A percentile compares a stretch with the other conserved stretches of the same genome.
phyloP scores from a whole-genome alignment of 208 protist species.

The Wallacemonas rigidus region DNA sequence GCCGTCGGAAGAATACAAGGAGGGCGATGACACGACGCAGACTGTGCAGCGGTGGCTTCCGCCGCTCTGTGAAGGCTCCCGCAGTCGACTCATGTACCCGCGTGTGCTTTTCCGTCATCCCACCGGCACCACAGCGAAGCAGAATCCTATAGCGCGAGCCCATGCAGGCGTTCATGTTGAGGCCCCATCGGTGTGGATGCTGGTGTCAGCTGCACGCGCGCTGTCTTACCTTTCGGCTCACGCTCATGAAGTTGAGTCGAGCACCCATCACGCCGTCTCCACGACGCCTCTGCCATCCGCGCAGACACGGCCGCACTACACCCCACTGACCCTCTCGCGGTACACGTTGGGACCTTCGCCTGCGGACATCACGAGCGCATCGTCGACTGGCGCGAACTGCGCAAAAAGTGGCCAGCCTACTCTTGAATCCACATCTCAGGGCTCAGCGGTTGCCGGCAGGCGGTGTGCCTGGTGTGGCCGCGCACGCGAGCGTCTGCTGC shows the following conservation, averaged over 20 bases:
- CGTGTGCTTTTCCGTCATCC: constrained; percentile 59
- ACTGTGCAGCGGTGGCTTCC: constrained; percentile 4
- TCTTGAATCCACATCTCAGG: background rate
- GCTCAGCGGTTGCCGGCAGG: background rate
- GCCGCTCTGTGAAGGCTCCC: constrained; percentile 56
- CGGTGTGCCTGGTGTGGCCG: constrained; percentile 74
- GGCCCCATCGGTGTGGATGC: constrained; percentile 36
- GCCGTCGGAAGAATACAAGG: no score
- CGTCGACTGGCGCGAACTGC: no score
- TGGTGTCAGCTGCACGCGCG: constrained; percentile 37
- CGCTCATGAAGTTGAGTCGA: constrained; percentile 19
- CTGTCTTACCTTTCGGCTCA: constrained; percentile 48
- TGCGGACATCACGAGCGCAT: no score
- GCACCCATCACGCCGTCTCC: no score
- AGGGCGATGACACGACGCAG: background rate
- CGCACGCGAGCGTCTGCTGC: constrained; percentile 54
- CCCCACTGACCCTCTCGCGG: constrained; percentile 5
- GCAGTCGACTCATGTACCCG: constrained; percentile 58
- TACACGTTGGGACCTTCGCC: constrained; percentile 25
- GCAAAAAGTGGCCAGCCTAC: background rate
- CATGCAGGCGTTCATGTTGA: constrained; percentile 41
- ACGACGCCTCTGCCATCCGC: no score
- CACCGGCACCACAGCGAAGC: constrained; percentile 49
- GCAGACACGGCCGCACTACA: background rate
- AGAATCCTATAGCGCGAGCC: constrained; percentile 53